A percentile compares a stretch with the other conserved stretches of the same genome.
Evolutionary conservation across 176 grass and related monocot genomes (phyloP).

Genomic region (Pharus latifolius): DNA sequence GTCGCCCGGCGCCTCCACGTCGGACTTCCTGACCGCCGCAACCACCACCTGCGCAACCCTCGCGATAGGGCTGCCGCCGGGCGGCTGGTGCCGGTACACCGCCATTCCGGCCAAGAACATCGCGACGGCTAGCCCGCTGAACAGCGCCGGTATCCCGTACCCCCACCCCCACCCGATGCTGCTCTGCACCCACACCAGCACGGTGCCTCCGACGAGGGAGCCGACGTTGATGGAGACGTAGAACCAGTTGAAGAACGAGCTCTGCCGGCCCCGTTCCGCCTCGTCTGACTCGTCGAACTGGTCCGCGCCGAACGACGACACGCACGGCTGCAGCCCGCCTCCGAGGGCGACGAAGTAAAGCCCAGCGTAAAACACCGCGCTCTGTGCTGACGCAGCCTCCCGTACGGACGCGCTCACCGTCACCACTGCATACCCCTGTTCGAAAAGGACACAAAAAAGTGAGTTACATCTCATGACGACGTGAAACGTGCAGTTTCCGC

Average conservation of each 20-base stretch:
- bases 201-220: constrained; percentile 28
- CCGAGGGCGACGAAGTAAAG: constrained; percentile 41
- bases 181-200: constrained; percentile 52
- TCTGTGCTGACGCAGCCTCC: background rate
- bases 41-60: constrained; percentile 43
- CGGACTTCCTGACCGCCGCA: constrained; percentile 21
- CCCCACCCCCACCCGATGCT: constrained; percentile 31
- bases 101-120: constrained; percentile 12
- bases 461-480: background rate
- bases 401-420: constrained; percentile 23
- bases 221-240: constrained; percentile 39
- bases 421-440: constrained; percentile 26
- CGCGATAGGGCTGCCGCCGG: constrained; percentile 33
- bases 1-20: constrained; percentile 10
- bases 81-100: constrained; percentile 19
- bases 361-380: constrained; percentile 27
- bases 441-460: background rate
- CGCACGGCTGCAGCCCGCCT: constrained; percentile 8
- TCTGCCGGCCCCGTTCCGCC: constrained; percentile 22
- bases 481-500: no score
- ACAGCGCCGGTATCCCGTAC: constrained; percentile 26
- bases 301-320: constrained; percentile 39
- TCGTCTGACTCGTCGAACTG: constrained; percentile 41
- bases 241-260: constrained; percentile 69
- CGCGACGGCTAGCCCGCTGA: constrained; percentile 6